These are phyloP conservation scores for Ensete glaucum DNA, from an alignment of 176 grass and related monocot species.

Conservation along the genomic window DNA sequence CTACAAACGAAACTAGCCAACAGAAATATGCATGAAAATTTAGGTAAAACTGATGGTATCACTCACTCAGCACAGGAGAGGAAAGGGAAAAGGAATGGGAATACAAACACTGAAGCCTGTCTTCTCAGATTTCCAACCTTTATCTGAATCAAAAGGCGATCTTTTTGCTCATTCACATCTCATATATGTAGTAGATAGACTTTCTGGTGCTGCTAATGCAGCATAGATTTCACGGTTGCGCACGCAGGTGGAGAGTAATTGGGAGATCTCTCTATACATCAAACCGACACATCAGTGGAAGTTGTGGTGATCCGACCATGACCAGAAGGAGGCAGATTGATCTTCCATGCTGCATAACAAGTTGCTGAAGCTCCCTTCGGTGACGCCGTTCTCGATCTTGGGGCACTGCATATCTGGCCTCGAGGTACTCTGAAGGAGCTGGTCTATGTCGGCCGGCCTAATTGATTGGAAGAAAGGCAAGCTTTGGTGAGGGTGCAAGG, in stretches of 20 bases:
- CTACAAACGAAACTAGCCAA: no score
- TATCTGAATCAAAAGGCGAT: no score
- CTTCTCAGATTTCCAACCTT: not conserved
- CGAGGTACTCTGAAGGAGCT: slow-evolving; percentile 27
- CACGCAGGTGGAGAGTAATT: no score
- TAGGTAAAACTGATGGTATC: no score
- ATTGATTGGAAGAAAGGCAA: slow-evolving; percentile 23
- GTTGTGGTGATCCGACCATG: slow-evolving; percentile 79
- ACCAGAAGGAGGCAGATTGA: slow-evolving; percentile 62
- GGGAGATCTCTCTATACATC: not conserved
- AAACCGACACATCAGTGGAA: slow-evolving; percentile 48
- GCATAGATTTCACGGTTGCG: not conserved
- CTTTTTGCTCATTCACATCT: no score
- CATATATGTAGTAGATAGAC: not conserved
- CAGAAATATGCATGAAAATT: no score
- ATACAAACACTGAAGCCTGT: not conserved
- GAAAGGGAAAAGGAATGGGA: no score
- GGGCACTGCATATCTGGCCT: slow-evolving; percentile 29
- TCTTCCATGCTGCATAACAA: slow-evolving; percentile 78
- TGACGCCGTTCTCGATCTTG: slow-evolving; percentile 27
- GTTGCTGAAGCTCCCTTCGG: slow-evolving; percentile 31
- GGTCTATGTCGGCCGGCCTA: slow-evolving; percentile 20
- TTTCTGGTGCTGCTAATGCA: not conserved
- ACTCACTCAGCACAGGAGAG: no score
- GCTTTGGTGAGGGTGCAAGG: slow-evolving; percentile 21